Evolutionary conservation across 345 rosid species (phyloP).

Genomic region (Euphorbia pulcherrima): DNA sequence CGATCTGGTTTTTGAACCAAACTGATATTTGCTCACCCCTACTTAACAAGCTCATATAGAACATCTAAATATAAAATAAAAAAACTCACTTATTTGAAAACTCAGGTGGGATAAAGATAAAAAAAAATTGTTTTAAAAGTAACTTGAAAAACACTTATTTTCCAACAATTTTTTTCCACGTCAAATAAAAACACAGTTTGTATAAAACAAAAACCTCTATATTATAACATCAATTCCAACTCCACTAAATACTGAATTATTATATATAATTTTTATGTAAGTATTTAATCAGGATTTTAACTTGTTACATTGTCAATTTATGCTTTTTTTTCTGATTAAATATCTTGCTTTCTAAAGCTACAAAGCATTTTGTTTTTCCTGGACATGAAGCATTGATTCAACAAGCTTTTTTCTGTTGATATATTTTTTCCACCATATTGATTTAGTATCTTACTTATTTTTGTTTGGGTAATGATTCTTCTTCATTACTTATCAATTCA

Average conservation of each 20-base stretch:
- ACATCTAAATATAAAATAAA: no score
- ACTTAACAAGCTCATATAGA: no score
- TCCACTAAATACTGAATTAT: background rate
- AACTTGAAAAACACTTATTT: no score
- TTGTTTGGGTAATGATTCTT: background rate
- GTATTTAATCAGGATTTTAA: background rate
- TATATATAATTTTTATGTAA: background rate
- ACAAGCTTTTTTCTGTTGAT: slow-evolving; percentile 4
- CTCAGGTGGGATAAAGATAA: no score
- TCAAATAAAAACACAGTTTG: no score
- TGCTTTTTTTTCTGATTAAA: background rate
- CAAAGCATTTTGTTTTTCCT: slow-evolving; percentile 5
- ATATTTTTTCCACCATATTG: background rate
- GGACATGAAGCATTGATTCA: slow-evolving; percentile 19
- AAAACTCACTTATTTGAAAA: no score
- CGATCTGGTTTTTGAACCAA: no score
- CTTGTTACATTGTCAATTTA: background rate
- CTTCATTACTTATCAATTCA: background rate
- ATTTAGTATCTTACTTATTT: background rate
- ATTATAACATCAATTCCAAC: background rate
- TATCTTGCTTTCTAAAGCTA: background rate
- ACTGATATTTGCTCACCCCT: no score
- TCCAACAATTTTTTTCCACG: no score
- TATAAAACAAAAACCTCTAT: no score
- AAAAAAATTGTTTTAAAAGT: no score